Evolutionary conservation across 495 filamentous ascomycete species (phyloP).

Genomic region (Penicillium lagena): DNA sequence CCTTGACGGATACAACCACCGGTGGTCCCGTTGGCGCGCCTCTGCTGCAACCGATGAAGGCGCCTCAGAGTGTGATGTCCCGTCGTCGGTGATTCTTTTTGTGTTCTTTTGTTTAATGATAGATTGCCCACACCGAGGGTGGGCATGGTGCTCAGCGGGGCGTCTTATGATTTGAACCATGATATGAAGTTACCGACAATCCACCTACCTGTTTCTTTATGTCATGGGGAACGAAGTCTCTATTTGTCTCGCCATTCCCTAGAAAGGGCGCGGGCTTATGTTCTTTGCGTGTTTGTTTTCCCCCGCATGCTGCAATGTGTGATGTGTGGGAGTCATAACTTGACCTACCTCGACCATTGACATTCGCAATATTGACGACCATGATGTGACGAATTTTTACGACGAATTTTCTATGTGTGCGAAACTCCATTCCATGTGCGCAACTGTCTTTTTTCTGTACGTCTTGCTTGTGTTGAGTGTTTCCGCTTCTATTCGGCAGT

Average conservation of each 20-base stretch:
- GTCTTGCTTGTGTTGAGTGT: constrained; percentile 1
- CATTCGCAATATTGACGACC: constrained; percentile 30
- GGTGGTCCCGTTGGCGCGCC: constrained; percentile 37
- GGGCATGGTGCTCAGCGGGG: too few species aligned
- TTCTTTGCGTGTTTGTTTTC: too few species aligned
- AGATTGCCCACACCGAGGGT: neutral
- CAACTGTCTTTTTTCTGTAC: constrained; percentile 7
- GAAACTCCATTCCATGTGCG: constrained; percentile 4
- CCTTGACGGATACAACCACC: constrained; percentile 54
- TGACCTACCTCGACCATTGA: too few species aligned
- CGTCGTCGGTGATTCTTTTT: constrained; percentile 28
- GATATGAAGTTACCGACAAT: too few species aligned
- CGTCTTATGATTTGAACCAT: too few species aligned
- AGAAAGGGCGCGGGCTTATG: too few species aligned
- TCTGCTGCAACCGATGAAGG: constrained; percentile 40
- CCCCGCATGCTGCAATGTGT: too few species aligned
- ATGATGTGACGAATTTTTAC: constrained; percentile 45
- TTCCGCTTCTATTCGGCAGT: constrained; percentile 3
- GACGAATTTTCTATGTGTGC: constrained; percentile 25
- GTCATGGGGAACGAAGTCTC: too few species aligned
- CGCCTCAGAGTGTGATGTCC: constrained; percentile 26
- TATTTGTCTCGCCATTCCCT: too few species aligned
- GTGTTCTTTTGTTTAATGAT: neutral
- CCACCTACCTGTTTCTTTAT: too few species aligned
- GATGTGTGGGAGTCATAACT: too few species aligned